phyloP scores from a whole-genome alignment of 1,284 basidiomycete genomes.

The Apiotrichum gracile region DNA sequence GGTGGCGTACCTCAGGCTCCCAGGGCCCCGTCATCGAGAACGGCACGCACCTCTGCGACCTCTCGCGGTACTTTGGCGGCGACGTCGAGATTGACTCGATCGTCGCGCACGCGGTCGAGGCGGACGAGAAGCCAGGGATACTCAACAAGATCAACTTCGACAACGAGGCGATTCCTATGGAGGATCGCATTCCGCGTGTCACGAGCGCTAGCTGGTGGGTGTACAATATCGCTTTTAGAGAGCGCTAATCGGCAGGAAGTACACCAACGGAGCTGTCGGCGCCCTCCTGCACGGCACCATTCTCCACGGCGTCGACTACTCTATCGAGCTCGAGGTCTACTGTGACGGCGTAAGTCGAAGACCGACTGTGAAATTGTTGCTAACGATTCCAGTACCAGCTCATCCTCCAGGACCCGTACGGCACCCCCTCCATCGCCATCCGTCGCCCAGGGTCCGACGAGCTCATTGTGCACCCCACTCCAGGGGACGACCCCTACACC shows the following conservation, averaged over 20 bases:
- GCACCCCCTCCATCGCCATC: constrained; percentile 42
- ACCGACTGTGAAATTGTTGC: background rate
- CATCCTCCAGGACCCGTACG: constrained; percentile 46
- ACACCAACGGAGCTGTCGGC: constrained; percentile 39
- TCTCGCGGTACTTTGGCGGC: constrained; percentile 52
- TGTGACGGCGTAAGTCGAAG: constrained; percentile 33
- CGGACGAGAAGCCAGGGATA: constrained; percentile 48
- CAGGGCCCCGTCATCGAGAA: constrained; percentile 53
- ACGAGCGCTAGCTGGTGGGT: constrained; percentile 46
- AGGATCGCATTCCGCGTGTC: constrained; percentile 45
- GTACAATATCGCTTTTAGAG: background rate
- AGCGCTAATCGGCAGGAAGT: constrained; percentile 29
- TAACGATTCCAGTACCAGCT: constrained; percentile 28
- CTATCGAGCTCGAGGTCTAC: constrained; percentile 44
- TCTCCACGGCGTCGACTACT: constrained; percentile 34
- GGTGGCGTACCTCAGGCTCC: constrained; percentile 54
- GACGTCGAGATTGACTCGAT: constrained; percentile 51
- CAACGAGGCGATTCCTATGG: constrained; percentile 45
- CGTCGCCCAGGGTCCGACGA: constrained; percentile 40
- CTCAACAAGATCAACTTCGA: constrained; percentile 49
- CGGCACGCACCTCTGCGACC: constrained; percentile 50
- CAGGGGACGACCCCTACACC: constrained; percentile 47
- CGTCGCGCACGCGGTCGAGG: constrained; percentile 36
- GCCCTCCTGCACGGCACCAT: constrained; percentile 39
- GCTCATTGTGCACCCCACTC: constrained; percentile 23